Conservation (phyloP, 2,329 filamentous ascomycete species). For the Neurospora sp. region DNA sequence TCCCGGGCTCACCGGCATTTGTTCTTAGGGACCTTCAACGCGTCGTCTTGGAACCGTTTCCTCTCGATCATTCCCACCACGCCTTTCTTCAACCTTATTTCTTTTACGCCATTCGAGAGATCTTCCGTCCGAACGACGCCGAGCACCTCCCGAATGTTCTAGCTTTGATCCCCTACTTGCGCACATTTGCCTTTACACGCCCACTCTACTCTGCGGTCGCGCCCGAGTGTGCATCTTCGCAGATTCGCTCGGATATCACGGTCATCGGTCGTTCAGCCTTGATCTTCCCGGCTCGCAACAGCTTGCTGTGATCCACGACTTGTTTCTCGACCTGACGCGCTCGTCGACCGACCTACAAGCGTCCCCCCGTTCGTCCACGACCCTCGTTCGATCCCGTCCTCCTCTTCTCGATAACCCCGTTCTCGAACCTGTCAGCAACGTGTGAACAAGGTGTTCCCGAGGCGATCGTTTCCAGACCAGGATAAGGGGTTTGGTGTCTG, state of each 20-base stretch:
- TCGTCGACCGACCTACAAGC: neutral
- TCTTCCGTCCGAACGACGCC: neutral
- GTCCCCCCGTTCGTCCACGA: neutral
- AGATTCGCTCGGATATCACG: neutral
- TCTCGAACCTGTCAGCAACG: neutral
- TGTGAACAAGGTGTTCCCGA: neutral
- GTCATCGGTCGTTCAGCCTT: neutral
- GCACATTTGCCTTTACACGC: neutral
- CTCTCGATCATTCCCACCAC: neutral
- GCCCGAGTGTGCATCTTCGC: neutral
- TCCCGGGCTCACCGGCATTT: neutral
- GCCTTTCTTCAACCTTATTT: neutral
- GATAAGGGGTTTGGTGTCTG: neutral
- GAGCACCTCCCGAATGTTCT: neutral
- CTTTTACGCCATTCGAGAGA: neutral
- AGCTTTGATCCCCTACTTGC: neutral
- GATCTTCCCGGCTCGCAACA: neutral
- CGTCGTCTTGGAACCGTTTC: neutral
- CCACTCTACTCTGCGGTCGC: neutral
- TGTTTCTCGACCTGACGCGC: neutral
- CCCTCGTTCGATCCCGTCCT: neutral
- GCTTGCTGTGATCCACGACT: neutral
- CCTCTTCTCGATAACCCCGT: neutral
- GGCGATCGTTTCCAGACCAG: neutral
- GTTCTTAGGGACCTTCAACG: neutral